Evolutionary conservation across 495 filamentous ascomycete species (phyloP), one percentile per base, ranked within the genome.

Genomic region (Penicillium manginii): DNA sequence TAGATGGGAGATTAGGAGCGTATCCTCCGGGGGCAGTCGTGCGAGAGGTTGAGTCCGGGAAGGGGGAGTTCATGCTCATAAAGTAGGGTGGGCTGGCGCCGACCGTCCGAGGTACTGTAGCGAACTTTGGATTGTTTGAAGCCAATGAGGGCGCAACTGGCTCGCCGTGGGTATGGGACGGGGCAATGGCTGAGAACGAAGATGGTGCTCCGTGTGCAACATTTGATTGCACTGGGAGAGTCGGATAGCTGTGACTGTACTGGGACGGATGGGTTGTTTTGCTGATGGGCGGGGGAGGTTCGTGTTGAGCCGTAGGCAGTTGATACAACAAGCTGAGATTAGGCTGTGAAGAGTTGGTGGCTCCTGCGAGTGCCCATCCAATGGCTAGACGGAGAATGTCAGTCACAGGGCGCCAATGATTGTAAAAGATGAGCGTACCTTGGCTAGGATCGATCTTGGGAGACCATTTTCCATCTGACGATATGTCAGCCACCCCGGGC

Each of bases 301-400:
- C 65, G 0, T 56, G 18, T 4, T 69, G 72, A 3, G 64, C 58
- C 9, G 70, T 71, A 8, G 77, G 75, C 68, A 77, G 84, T 55
- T 89, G 84, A 64, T 88, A 91, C 42, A 91, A 78, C 43, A 91
- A 75, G 48, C 90, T 91, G 3, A 93, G 73, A 64, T 88, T 92
- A 0, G 89, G 86, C 61, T 88, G 91, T 7, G 90, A 88, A 17
- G 90, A 92, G 65, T 92, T 90, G 23, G 88, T 91, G 14, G 88
- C 91, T 46, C 90, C 90, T 2, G 90, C 91, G 18, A 93, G 80
- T 33, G 89, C 88, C 83, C 86, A 91, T 14, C 88, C 90, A 52
- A 91, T 85, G 3, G 89, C 86, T 77, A 43, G n/a, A 43, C 70
- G 57, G 23, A 63, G 67, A 43, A 70, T 72, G 2, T 12, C 69